A percentile compares a stretch with the other conserved stretches of the same genome.
Conservation (phyloP, 2,329 filamentous ascomycete species). For the Diaporthe vaccinii region DNA sequence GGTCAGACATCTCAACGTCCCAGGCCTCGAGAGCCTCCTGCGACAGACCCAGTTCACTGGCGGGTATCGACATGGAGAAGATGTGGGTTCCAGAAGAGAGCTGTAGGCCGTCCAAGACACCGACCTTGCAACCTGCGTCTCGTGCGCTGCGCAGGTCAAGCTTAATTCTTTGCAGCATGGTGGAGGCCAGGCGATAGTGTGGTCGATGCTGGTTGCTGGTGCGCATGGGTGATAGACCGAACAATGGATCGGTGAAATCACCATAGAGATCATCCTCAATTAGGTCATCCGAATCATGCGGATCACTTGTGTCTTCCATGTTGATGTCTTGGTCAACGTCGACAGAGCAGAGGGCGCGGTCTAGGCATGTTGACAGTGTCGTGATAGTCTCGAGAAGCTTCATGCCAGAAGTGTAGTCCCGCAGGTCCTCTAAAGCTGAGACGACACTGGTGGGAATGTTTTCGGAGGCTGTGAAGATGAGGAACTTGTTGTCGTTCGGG, state of each 20-base stretch:
- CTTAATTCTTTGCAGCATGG: constrained; percentile 57
- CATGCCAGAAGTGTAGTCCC: constrained; percentile 58
- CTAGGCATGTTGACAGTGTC: constrained; percentile 54
- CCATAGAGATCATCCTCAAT: constrained; percentile 42
- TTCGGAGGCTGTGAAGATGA: constrained; percentile 59
- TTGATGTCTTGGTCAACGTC: background rate
- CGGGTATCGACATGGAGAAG: constrained; percentile 77
- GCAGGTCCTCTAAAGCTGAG: constrained; percentile 57
- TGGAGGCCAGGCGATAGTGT: constrained; percentile 39
- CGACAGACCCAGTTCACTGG: constrained; percentile 79
- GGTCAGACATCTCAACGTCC: constrained; percentile 76
- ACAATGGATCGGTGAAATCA: constrained; percentile 46
- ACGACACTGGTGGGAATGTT: constrained; percentile 47
- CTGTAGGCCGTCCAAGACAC: constrained; percentile 66
- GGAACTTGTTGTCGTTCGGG: constrained; percentile 54
- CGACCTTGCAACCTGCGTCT: constrained; percentile 78
- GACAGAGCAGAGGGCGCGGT: background rate
- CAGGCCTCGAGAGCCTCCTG: constrained; percentile 83
- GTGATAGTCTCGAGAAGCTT: constrained; percentile 63
- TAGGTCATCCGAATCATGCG: constrained; percentile 44
- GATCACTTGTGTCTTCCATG: constrained; percentile 50
- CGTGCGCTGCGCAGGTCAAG: constrained; percentile 73
- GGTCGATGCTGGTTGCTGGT: background rate
- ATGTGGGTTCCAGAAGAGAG: constrained; percentile 57
- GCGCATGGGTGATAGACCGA: constrained; percentile 46